These are phyloP conservation scores for Pseudogymnoascus verrucosus DNA, from an alignment of 2,329 filamentous ascomycete genomes.

Conservation along the genomic window DNA sequence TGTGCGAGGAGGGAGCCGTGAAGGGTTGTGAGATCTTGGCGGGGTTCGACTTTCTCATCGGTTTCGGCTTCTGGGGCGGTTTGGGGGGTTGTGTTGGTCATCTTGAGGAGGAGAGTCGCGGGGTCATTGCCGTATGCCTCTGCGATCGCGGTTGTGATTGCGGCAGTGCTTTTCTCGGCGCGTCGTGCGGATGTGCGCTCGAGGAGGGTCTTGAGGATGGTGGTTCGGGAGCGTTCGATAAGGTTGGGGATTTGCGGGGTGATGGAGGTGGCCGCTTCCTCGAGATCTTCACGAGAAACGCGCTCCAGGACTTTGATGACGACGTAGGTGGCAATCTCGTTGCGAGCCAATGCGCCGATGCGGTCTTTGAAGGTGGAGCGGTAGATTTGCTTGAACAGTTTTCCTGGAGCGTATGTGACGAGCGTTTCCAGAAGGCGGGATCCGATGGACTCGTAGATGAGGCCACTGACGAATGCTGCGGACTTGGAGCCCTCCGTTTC, in stretches of 20 bases:
- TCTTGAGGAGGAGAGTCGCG: constrained; percentile 44
- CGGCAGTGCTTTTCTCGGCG: constrained; percentile 40
- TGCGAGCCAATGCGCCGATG: constrained; percentile 73
- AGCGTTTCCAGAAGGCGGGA: constrained; percentile 86
- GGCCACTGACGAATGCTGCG: constrained; percentile 72
- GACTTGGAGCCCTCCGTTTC: constrained; percentile 65
- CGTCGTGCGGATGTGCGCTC: constrained; percentile 69
- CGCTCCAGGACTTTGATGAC: constrained; percentile 76
- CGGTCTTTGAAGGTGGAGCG: constrained; percentile 70
- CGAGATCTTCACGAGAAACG: constrained; percentile 77
- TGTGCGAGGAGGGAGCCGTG: constrained; percentile 80
- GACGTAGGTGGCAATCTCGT: constrained; percentile 84
- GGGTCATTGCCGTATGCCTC: constrained; percentile 48
- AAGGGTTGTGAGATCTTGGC: constrained; percentile 37
- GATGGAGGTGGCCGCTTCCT: constrained; percentile 63
- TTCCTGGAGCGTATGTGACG: constrained; percentile 71
- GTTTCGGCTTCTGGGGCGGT: constrained; percentile 36
- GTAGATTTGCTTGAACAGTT: constrained; percentile 84
- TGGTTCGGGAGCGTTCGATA: constrained; percentile 66
- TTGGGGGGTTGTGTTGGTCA: constrained; percentile 48
- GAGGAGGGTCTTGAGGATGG: constrained; percentile 72
- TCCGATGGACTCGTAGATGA: constrained; percentile 85
- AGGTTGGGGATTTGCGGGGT: constrained; percentile 64
- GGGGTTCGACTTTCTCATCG: constrained; percentile 21
- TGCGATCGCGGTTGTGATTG: constrained; percentile 45